Evolutionary conservation across 495 filamentous ascomycete species (phyloP).

Genomic region (Beverwykella pulmonaria): DNA sequence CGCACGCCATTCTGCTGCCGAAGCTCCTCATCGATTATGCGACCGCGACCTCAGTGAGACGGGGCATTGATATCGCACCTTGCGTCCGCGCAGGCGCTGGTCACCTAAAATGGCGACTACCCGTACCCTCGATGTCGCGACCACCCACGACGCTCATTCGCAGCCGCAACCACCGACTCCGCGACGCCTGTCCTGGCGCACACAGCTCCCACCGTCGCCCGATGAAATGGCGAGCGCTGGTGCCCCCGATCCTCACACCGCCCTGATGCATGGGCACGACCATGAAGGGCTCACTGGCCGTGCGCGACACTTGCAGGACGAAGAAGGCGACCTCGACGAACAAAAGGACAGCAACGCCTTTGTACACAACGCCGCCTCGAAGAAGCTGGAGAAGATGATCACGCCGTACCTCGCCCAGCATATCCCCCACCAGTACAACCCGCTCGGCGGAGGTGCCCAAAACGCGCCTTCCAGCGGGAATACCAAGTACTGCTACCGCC

Average conservation of each 20-base stretch:
- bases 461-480: conserved; percentile 50
- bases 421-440: conserved; percentile 43
- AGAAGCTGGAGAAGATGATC: conserved; percentile 35
- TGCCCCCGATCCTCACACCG: conserved; percentile 24
- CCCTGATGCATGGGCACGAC: conserved; percentile 37
- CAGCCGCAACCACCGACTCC: conserved; percentile 8
- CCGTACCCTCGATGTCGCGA: conserved; percentile 23
- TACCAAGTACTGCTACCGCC: conserved; percentile 93
- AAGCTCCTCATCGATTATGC: not conserved
- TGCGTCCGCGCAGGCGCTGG: conserved; percentile 16
- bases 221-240: conserved; percentile 4
- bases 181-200: conserved; percentile 31
- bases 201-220: conserved; percentile 4
- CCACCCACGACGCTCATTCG: not conserved
- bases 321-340: not conserved
- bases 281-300: conserved; percentile 26
- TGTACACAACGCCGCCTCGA: conserved; percentile 22
- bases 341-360: conserved; percentile 21
- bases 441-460: conserved; percentile 18
- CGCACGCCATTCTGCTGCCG: not conserved
- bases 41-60: not conserved
- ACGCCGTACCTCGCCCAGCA: conserved; percentile 42
- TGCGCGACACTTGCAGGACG: conserved; percentile 4
- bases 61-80: conserved; percentile 28
- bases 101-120: conserved; percentile 31